A percentile compares a stretch with the other conserved stretches of the same genome.
These are phyloP conservation scores for Aureobasidium mangrovei DNA, from an alignment of 2,329 filamentous ascomycete genomes.

Conservation along the genomic window DNA sequence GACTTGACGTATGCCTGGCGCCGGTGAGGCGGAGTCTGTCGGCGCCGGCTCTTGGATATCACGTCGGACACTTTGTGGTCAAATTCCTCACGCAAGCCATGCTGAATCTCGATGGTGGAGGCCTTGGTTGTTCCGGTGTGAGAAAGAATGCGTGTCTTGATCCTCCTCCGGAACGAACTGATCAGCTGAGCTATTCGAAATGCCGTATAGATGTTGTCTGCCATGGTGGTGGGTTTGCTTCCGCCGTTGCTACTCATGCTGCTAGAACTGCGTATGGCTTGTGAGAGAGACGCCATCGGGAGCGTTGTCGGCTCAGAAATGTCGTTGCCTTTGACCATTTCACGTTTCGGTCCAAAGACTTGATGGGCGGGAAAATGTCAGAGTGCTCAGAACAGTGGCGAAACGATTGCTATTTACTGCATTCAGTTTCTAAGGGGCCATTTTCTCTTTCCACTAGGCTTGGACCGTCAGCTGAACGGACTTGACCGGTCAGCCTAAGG, in stretches of 20 bases:
- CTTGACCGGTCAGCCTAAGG: constrained; percentile 11
- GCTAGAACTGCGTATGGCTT: background rate
- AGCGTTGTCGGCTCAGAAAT: background rate
- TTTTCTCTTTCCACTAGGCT: background rate
- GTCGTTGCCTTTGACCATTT: constrained; percentile 1
- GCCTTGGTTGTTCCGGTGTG: background rate
- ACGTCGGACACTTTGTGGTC: constrained; percentile 21
- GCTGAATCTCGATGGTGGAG: constrained; percentile 15
- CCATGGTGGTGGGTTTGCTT: background rate
- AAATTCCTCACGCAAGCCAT: constrained; percentile 24
- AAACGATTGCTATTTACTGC: constrained; percentile 2
- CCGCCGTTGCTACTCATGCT: background rate
- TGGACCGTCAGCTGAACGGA: background rate
- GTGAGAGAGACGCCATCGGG: background rate
- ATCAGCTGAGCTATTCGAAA: constrained; percentile 32
- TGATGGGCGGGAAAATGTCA: background rate
- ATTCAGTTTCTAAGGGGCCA: background rate
- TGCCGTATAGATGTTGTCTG: constrained; percentile 25
- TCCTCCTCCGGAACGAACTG: constrained; percentile 30
- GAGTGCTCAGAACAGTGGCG: background rate
- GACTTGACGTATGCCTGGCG: background rate
- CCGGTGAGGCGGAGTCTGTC: constrained; percentile 9
- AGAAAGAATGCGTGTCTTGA: constrained; percentile 25
- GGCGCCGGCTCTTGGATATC: constrained; percentile 17
- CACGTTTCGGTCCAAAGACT: background rate